Evolutionary conservation across 2,329 filamentous ascomycete species (phyloP).

Genomic region (Fusarium scirpi): DNA sequence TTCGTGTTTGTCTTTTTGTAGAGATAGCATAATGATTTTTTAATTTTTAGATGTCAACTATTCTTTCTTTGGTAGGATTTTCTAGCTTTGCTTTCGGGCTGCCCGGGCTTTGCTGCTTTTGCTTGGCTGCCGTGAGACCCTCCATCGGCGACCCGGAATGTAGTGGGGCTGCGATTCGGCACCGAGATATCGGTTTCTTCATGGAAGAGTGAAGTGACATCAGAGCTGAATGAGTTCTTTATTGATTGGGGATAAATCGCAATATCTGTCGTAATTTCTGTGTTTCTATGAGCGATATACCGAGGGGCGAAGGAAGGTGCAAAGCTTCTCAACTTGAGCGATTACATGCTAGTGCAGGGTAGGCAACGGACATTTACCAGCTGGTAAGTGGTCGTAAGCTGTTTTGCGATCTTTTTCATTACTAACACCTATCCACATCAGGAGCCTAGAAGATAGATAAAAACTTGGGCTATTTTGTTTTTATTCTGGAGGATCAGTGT

Average conservation of each 20-base stretch:
- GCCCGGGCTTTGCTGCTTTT: background rate
- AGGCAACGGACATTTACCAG: too few relatives aligned
- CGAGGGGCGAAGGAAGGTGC: too few relatives aligned
- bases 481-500: too few relatives aligned
- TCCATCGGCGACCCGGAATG: constrained; percentile 14
- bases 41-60: background rate
- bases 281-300: too few relatives aligned
- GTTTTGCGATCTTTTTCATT: too few relatives aligned
- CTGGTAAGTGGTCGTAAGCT: too few relatives aligned
- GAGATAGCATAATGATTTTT: background rate
- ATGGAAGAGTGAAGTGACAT: constrained; percentile 18
- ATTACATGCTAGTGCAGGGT: too few relatives aligned
- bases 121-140: constrained; percentile 16
- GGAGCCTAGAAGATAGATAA: too few relatives aligned
- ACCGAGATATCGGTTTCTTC: constrained; percentile 15
- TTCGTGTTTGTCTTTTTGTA: background rate
- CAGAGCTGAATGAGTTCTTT: background rate
- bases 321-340: too few relatives aligned
- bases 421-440: too few relatives aligned
- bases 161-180: constrained; percentile 16
- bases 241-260: background rate
- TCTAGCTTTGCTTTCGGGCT: background rate
- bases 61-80: background rate
- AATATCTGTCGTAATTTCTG: too few relatives aligned
- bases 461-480: too few relatives aligned